Base-by-base conservation (phyloP, 1,284 basidiomycete genomes). In the Rhizopogon parksii region DNA sequence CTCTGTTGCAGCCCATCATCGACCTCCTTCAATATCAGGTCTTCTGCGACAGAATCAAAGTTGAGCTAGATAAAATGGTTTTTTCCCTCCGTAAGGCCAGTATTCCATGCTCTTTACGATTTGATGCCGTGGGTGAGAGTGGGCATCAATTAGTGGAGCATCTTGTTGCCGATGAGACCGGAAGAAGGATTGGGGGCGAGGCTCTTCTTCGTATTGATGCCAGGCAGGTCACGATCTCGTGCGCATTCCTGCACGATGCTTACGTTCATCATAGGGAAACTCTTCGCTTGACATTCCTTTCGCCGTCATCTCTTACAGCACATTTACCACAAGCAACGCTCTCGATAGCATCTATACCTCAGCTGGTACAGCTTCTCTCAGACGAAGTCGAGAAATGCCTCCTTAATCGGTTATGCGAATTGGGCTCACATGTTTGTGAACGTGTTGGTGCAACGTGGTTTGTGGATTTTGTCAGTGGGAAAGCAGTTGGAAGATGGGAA, bases 401-500 rank as follows among this genome's bases (percentile, higher is more conserved):
- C 8, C 71, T 90, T 19, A 71, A 76, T 30, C 71, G 80, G 51
- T 82, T 90, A 53, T 85, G 84, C 58, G 80, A 80, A 50, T 68
- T 83, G 30, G 87, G 88, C 5, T 71, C 69, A 21, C 75, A 78
- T 38, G 68, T 80, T 14, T 80, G 77, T 49, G 74, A 79, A 49
- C 59, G 65, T 40, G 70, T 79, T 15, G 78, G 76, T 40, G 84
- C 82, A 8, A 82, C 79, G 2, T 90, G 87, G 87, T 87, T 90
- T 57, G 79, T 89, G 11, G 87, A 90, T 59, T 64, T 80, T 45
- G 65, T 79, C 40, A 74, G 73, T 43, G 78, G 79, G 42, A 74
- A 79, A 51, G 83, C 81, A 49, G 77, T 90, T n/a, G 87, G 85
- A 8, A 74, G 84, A 57, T 89, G 87, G 86, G 86, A 89, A 56